phyloP scores from a whole-genome alignment of 768 basidiomycete species.

The Auriscalpium microsporum region DNA sequence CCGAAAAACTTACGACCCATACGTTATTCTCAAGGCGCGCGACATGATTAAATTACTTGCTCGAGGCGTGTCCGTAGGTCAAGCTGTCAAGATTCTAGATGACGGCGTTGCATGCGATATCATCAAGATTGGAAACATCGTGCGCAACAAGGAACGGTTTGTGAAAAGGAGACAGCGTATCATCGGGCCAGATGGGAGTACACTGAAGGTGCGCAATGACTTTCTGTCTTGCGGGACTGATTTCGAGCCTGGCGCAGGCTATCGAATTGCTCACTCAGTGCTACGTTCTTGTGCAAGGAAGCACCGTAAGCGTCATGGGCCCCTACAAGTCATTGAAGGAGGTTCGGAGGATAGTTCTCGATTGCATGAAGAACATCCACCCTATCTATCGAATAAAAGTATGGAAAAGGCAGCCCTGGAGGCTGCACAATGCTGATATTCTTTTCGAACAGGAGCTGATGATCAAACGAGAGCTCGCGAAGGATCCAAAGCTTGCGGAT shows the following conservation, averaged over 20 bases:
- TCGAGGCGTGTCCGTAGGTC: conserved; percentile 76
- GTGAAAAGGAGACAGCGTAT: conserved; percentile 94
- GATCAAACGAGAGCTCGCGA: conserved; percentile 95
- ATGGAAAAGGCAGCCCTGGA: conserved; percentile 5
- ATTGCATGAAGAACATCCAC: conserved; percentile 99
- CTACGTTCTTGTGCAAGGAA: conserved; percentile 97
- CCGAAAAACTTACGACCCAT: conserved; percentile 94
- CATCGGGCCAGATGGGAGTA: conserved; percentile 95
- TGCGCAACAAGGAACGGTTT: conserved; percentile 93
- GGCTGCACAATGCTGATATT: too few relatives aligned
- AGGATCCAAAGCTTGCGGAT: conserved; percentile 90
- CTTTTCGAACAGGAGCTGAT: conserved; percentile 70
- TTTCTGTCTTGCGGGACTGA: background rate
- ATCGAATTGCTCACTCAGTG: conserved; percentile 95
- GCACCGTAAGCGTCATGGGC: conserved; percentile 97
- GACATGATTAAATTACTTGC: conserved; percentile 95
- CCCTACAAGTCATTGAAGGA: conserved; percentile 93
- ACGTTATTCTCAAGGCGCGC: conserved; percentile 90
- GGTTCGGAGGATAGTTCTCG: conserved; percentile 90
- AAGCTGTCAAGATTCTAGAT: conserved; percentile 85
- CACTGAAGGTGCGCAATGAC: conserved; percentile 67
- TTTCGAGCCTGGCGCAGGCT: conserved; percentile 45
- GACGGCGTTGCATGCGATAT: conserved; percentile 92
- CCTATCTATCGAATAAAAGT: conserved; percentile 99
- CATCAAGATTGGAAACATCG: conserved; percentile 92